These are phyloP conservation scores for Boechera stricta DNA, from an alignment of 345 rosid species.

Conservation along the genomic window DNA sequence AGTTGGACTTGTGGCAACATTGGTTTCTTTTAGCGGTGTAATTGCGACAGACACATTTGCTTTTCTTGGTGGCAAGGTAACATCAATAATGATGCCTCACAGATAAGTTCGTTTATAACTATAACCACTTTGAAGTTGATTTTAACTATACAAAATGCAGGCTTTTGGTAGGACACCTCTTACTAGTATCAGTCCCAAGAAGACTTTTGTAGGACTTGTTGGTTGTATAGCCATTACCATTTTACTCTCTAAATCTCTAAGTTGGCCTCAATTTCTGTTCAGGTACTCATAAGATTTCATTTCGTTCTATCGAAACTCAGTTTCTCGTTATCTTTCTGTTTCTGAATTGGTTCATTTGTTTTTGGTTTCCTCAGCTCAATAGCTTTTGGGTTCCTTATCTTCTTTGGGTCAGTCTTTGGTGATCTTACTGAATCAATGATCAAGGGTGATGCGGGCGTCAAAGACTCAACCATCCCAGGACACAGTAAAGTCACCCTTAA, in stretches of 20 bases:
- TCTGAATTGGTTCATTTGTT: neutral
- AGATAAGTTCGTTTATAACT: neutral
- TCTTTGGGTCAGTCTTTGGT: constrained; percentile 91
- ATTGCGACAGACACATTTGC: constrained; percentile 94
- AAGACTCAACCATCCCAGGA: constrained; percentile 95
- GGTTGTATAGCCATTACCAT: constrained; percentile 78
- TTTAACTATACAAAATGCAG: constrained; percentile 49
- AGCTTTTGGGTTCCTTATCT: constrained; percentile 78
- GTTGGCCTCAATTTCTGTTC: constrained; percentile 80
- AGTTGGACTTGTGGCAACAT: constrained; percentile 89
- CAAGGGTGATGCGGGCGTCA: constrained; percentile 98
- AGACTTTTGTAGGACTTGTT: constrained; percentile 74
- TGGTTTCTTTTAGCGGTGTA: constrained; percentile 80
- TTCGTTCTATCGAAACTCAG: neutral
- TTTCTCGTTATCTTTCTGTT: constrained; percentile 11
- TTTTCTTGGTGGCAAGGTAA: constrained; percentile 92
- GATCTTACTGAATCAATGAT: constrained; percentile 96
- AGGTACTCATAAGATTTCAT: constrained; percentile 59
- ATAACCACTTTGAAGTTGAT: neutral
- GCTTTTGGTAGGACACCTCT: constrained; percentile 85
- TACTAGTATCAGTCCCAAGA: constrained; percentile 84
- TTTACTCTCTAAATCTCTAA: constrained; percentile 60
- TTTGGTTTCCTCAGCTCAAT: constrained; percentile 61
- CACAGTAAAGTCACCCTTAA: constrained; percentile 59
- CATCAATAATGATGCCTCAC: neutral